A percentile compares a stretch with the other conserved stretches of the same genome.
These are phyloP conservation scores for Verticillium klebahnii DNA, from an alignment of 2,329 filamentous ascomycete species.

Conservation along the genomic window DNA sequence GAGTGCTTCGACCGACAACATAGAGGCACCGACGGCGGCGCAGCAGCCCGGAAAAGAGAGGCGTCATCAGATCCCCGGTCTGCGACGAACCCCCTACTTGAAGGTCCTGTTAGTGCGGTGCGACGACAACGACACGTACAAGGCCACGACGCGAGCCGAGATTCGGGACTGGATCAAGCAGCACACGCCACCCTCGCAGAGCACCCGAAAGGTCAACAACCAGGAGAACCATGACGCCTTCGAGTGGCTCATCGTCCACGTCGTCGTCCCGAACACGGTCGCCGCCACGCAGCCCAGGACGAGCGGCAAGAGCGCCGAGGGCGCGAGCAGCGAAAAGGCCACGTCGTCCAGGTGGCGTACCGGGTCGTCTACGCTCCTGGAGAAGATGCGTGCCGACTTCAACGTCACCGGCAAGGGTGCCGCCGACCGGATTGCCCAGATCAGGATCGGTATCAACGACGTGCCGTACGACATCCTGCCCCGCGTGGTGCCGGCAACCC, in stretches of 20 bases:
- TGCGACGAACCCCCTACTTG: constrained; percentile 89
- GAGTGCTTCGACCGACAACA: constrained; percentile 29
- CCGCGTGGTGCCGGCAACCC: constrained; percentile 57
- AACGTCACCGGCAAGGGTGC: constrained; percentile 70
- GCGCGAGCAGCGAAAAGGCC: constrained; percentile 58
- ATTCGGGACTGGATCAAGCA: constrained; percentile 89
- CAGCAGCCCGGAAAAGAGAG: constrained; percentile 47
- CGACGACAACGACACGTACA: constrained; percentile 95
- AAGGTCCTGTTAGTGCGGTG: constrained; percentile 87
- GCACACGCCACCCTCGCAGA: constrained; percentile 57
- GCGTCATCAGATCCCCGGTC: constrained; percentile 89
- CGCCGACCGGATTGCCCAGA: constrained; percentile 76
- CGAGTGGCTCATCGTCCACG: constrained; percentile 92
- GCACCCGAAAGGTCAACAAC: constrained; percentile 53
- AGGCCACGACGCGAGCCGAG: constrained; percentile 68
- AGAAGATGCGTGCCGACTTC: constrained; percentile 88
- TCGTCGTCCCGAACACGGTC: constrained; percentile 80
- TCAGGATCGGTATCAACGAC: constrained; percentile 71
- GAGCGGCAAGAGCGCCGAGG: constrained; percentile 48
- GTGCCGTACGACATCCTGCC: constrained; percentile 62
- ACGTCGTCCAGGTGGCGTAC: constrained; percentile 71
- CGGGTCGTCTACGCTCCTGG: constrained; percentile 75
- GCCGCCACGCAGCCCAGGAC: constrained; percentile 73
- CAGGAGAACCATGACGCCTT: constrained; percentile 95
- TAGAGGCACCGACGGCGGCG: constrained; percentile 20